phyloP scores from a whole-genome alignment of 2,329 filamentous ascomycete genomes.

The Sporothrix euskadiensis region DNA sequence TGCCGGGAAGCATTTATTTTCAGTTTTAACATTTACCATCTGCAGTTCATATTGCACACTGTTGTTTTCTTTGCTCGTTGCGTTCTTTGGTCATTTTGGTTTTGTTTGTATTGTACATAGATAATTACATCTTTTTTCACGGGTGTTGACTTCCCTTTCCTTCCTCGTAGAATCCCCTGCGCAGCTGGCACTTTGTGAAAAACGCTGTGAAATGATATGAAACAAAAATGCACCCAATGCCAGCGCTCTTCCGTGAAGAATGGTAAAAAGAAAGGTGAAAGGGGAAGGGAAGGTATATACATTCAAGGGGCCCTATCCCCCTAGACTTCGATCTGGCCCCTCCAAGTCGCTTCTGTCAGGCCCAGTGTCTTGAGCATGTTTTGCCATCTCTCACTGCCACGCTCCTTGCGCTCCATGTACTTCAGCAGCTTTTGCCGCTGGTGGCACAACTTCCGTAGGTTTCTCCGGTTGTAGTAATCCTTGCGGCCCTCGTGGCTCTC shows the following conservation, averaged over 20 bases:
- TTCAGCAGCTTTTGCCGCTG: constrained; percentile 82
- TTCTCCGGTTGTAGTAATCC: constrained; percentile 94
- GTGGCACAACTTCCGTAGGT: constrained; percentile 82
- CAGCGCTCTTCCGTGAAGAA: not conserved
- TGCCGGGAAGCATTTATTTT: not conserved
- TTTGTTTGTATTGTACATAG: constrained; percentile 52
- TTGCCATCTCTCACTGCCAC: constrained; percentile 86
- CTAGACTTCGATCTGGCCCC: constrained; percentile 75
- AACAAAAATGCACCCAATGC: constrained; percentile 13
- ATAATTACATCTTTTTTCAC: constrained; percentile 42
- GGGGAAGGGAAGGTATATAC: constrained; percentile 16
- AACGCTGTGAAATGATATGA: constrained; percentile 16
- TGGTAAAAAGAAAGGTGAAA: not conserved
- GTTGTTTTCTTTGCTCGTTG: not conserved
- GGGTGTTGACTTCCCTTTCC: constrained; percentile 43
- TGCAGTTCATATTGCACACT: constrained; percentile 6
- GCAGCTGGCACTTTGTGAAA: constrained; percentile 5
- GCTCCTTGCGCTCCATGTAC: constrained; percentile 86
- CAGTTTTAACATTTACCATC: not conserved
- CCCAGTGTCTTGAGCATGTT: constrained; percentile 82
- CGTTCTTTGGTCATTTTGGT: constrained; percentile 18
- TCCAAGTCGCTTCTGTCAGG: constrained; percentile 83
- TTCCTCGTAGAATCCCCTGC: not conserved
- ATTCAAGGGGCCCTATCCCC: not conserved
- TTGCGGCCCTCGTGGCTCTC: constrained; percentile 62